Evolutionary conservation across 495 filamentous ascomycete species (phyloP).

Genomic region (Melanomma pulvis-pyrius): DNA sequence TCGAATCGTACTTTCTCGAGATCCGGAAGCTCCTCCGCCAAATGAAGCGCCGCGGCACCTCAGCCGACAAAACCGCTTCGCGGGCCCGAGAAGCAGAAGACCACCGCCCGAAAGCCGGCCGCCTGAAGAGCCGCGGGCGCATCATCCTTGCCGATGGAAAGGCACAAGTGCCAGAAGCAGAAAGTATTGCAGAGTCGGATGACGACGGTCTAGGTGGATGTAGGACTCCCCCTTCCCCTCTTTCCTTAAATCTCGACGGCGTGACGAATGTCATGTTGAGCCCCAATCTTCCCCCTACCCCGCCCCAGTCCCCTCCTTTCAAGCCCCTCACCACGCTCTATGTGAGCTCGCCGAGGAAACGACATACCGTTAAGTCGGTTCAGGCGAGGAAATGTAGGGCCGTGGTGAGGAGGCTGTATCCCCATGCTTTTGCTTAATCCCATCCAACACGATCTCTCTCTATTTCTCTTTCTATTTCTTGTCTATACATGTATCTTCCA

Average conservation of each 20-base stretch:
- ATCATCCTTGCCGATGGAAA: conserved; percentile 51
- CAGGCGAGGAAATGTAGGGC: conserved; percentile 22
- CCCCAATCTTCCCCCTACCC: conserved; percentile 29
- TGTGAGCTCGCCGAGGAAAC: conserved; percentile 24
- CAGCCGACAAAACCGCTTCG: conserved; percentile 56
- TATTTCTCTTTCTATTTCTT: conserved; percentile 24
- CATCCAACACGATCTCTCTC: too few species aligned
- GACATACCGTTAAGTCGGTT: conserved; percentile 11
- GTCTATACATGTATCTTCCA: neutral
- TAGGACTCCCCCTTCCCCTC: conserved; percentile 55
- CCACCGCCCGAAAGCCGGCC: conserved; percentile 48
- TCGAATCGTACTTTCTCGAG: conserved; percentile 89
- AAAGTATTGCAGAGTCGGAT: conserved; percentile 61
- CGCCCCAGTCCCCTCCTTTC: conserved; percentile 34
- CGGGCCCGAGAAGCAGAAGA: conserved; percentile 70
- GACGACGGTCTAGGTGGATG: conserved; percentile 91
- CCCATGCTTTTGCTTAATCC: conserved; percentile 30
- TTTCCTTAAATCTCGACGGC: conserved; percentile 35
- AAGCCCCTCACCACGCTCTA: conserved; percentile 30
- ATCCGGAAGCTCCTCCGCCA: conserved; percentile 79
- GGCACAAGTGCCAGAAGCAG: conserved; percentile 63
- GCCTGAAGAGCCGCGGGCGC: conserved; percentile 60
- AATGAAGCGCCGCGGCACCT: conserved; percentile 59
- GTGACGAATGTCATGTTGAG: conserved; percentile 12
- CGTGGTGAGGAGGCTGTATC: conserved; percentile 30